phyloP scores from a whole-genome alignment of 495 filamentous ascomycete species.

The Talaromyces stipitatus region DNA sequence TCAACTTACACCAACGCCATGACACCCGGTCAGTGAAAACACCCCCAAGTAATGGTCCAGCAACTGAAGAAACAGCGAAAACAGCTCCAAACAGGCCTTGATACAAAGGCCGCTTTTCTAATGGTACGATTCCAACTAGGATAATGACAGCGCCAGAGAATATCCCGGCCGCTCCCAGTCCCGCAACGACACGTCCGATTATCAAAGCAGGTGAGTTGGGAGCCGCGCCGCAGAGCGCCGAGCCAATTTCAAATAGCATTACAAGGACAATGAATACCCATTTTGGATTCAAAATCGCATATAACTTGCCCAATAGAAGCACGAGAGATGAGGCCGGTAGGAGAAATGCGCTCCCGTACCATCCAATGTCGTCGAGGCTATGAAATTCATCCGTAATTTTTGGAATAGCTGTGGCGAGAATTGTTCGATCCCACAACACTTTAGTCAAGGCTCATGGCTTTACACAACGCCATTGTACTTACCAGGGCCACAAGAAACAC shows the following conservation, averaged over 20 bases:
- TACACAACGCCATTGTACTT: too few species aligned
- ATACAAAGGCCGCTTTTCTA: conserved; percentile 38
- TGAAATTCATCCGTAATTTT: too few species aligned
- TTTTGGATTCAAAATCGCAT: conserved; percentile 49
- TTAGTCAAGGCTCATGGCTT: too few species aligned
- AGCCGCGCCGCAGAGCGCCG: conserved; percentile 53
- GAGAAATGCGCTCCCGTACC: conserved; percentile 57
- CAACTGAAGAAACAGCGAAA: conserved; percentile 35
- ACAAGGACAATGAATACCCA: conserved; percentile 45
- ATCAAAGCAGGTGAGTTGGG: conserved; percentile 52
- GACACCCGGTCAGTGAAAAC: conserved; percentile 37
- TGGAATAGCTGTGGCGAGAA: conserved; percentile 64
- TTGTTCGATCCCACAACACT: too few species aligned
- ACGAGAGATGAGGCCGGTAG: conserved; percentile 51
- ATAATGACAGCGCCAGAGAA: conserved; percentile 40
- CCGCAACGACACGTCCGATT: conserved; percentile 51
- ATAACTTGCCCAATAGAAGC: conserved; percentile 54
- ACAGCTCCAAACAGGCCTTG: conserved; percentile 38
- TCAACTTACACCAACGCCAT: conserved; percentile 55
- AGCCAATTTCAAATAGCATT: conserved; percentile 42
- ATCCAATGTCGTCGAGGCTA: conserved; percentile 53
- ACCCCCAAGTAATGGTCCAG: conserved; percentile 35
- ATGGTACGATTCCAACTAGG: conserved; percentile 31
- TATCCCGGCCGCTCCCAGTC: conserved; percentile 45
- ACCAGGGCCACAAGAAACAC: too few species aligned